Conservation (phyloP, 2,329 filamentous ascomycete species). For the Rasamsonia emersonii region DNA sequence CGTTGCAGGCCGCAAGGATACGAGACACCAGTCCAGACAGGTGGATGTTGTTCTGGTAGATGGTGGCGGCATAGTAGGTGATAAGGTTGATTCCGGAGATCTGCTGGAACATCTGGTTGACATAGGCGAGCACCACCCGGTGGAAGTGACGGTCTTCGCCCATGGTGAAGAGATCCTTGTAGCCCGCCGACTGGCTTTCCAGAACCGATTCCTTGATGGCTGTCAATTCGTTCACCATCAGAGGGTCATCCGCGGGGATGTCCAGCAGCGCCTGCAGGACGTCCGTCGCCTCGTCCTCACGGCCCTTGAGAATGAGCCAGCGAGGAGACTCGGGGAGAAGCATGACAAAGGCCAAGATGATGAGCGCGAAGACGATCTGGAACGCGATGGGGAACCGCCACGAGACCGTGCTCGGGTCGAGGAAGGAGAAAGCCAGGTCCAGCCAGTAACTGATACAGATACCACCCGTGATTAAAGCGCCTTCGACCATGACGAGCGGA, state of each 20-base stretch:
- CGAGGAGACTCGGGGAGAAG: conserved; percentile 50
- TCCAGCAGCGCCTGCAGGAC: conserved; percentile 42
- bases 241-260: conserved; percentile 36
- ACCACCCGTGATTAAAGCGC: conserved; percentile 43
- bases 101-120: conserved; percentile 50
- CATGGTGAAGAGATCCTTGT: conserved; percentile 52
- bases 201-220: conserved; percentile 47
- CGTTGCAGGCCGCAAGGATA: conserved; percentile 46
- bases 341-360: conserved; percentile 42
- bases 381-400: conserved; percentile 52
- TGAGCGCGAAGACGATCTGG: conserved; percentile 48
- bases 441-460: conserved; percentile 45
- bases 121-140: conserved; percentile 46
- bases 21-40: conserved; percentile 34
- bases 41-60: conserved; percentile 35
- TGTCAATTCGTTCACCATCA: conserved; percentile 39
- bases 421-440: conserved; percentile 45
- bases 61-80: conserved; percentile 37
- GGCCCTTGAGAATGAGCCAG: conserved; percentile 50
- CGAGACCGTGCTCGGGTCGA: conserved; percentile 39
- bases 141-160: conserved; percentile 49
- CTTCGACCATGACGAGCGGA: conserved; percentile 46
- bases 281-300: conserved; percentile 42
- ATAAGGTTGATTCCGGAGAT: conserved; percentile 38
- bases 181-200: conserved; percentile 44